Evolutionary conservation across 371 early-diverging fungal species (phyloP).

Genomic region (Apophysomyces ossiformis): DNA sequence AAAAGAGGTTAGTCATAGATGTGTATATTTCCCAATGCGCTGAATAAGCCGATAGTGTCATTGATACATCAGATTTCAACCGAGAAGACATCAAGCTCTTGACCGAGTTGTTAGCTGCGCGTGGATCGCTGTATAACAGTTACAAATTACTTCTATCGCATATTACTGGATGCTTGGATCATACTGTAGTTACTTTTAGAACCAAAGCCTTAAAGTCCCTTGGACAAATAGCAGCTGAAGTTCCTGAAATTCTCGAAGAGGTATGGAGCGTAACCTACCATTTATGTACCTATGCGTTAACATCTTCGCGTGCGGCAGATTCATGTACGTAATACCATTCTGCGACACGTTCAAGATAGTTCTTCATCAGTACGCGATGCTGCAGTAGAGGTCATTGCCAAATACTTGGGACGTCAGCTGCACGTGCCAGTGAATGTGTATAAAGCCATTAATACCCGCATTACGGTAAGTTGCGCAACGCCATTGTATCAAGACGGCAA

Average conservation of each 20-base stretch:
- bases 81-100: constrained; percentile 34
- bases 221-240: constrained; percentile 67
- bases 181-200: constrained; percentile 70
- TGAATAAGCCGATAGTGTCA: neutral
- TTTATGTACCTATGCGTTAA: neutral
- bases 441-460: constrained; percentile 70
- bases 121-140: constrained; percentile 67
- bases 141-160: constrained; percentile 72
- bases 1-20: neutral
- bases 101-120: constrained; percentile 54
- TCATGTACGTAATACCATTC: constrained; percentile 71
- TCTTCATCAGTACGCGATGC: constrained; percentile 92
- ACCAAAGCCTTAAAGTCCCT: constrained; percentile 80
- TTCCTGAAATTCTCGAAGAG: constrained; percentile 66
- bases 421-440: constrained; percentile 73
- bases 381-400: constrained; percentile 87
- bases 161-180: constrained; percentile 67
- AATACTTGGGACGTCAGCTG: constrained; percentile 68
- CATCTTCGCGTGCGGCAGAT: constrained; percentile 21
- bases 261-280: constrained; percentile 24
- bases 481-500: neutral
- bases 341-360: constrained; percentile 76
- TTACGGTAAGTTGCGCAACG: constrained; percentile 54
- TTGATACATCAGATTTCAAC: constrained; percentile 35
- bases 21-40: neutral